These are phyloP conservation scores for Angophora floribunda DNA, from an alignment of 345 rosid species.

Conservation along the genomic window DNA sequence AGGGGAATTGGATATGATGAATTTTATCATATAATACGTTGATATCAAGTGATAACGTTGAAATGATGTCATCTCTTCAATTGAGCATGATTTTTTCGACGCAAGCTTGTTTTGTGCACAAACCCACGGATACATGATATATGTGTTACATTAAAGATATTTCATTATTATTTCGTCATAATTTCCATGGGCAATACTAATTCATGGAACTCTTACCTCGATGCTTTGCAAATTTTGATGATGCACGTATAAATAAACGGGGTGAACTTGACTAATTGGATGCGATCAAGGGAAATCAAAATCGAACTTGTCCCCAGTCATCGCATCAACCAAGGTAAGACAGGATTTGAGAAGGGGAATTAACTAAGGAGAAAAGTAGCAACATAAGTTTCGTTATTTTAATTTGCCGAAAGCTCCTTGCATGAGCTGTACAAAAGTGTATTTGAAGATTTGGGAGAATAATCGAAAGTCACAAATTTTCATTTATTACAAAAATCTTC, in stretches of 20 bases:
- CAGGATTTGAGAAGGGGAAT: not conserved
- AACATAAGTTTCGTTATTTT: not conserved
- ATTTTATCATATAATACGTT: no score
- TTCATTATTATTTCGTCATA: no score
- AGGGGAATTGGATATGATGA: no score
- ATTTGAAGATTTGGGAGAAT: not conserved
- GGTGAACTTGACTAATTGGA: not conserved
- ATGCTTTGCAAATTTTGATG: not conserved
- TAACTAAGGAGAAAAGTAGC: not conserved
- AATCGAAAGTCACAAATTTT: not conserved
- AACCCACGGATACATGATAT: not conserved
- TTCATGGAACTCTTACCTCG: not conserved
- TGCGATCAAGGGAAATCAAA: not conserved
- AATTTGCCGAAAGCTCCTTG: not conserved
- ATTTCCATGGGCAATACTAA: not conserved
- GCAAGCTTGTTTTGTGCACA: not conserved
- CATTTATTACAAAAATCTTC: not conserved
- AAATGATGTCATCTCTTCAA: no score
- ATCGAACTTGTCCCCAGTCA: not conserved
- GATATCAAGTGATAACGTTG: no score
- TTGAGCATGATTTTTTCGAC: not conserved
- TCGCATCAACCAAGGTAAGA: not conserved
- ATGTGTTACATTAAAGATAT: not conserved
- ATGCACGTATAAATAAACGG: not conserved
- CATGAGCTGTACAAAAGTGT: not conserved